Evolutionary conservation across 1,139 yeast species (phyloP), one percentile per base, ranked within the genome.

Genomic region (Kodamaea anthophila): DNA sequence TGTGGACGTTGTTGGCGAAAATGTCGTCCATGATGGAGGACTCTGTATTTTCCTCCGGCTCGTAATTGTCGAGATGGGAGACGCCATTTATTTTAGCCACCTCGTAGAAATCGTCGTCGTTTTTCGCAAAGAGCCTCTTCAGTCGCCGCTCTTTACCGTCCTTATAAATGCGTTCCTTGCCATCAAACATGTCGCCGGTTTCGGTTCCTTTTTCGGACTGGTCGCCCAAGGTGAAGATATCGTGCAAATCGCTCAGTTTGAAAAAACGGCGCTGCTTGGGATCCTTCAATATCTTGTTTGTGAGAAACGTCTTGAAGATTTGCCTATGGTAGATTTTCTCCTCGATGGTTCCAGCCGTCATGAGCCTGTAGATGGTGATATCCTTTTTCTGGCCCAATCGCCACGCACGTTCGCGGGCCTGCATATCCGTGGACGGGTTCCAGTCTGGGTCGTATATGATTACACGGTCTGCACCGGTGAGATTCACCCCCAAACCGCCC

Each of bases 321-420:
- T 91, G 98, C 18, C 98, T 71, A 47, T 93, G 98, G 47, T 91
- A 91, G 3, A 93, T 91, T 53, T 91, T 91, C 49, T 91, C 98
- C 49, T 91, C 99, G 28, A 91, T 93, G 0, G 96, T 77, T 0
- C 97, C 97, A 0, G 96, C 87, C 19, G 91, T 84, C 87, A 91
- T 86, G 25, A 91, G 59, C 34, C 98, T 61, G 46, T 88, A 93
- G 21, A 91, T 88, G 3, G 88, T 77, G n/a, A 91, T 96, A 44
- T 88, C 96, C 40, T 78, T 77, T 50, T 83, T 88, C 49, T 91
- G 98, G 0, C 98, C 98, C 38, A 91, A 67, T 42, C 98, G 66
- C 98, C 98, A 91, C 0, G 97, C 97, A 30, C 98, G 60, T 53
- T 91, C 98, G 39, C 98, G 64, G 0, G 98, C 98, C 54, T 91